A percentile compares a stretch with the other conserved stretches of the same genome.
These are phyloP conservation scores for Berkeleyomyces basicola DNA, from an alignment of 2,329 filamentous ascomycete species.

Conservation along the genomic window DNA sequence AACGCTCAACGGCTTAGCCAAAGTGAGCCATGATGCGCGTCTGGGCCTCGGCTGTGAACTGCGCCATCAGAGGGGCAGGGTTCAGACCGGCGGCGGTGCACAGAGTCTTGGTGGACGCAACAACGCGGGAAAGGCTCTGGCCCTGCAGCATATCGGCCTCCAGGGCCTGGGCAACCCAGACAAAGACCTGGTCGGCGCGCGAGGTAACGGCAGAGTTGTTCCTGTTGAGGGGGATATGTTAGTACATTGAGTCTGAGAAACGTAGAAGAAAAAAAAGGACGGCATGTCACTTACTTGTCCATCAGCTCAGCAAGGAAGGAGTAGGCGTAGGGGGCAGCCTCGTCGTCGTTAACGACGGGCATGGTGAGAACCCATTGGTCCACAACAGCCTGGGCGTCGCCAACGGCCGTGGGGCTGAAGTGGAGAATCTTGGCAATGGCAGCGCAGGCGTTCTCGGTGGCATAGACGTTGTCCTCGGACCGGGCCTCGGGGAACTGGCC, in stretches of 20 bases:
- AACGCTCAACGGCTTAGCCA: conserved; percentile 28
- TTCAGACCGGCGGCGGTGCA: conserved; percentile 59
- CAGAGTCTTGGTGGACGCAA: conserved; percentile 60
- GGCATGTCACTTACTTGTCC: conserved; percentile 54
- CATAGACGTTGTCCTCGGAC: conserved; percentile 86
- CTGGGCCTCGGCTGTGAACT: conserved; percentile 66
- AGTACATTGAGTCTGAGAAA: background rate
- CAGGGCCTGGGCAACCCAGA: conserved; percentile 71
- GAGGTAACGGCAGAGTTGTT: conserved; percentile 68
- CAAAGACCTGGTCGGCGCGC: conserved; percentile 68
- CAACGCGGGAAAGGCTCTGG: conserved; percentile 61
- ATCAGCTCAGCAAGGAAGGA: conserved; percentile 82
- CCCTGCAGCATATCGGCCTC: conserved; percentile 83
- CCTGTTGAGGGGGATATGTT: conserved; percentile 29
- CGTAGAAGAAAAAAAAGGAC: conserved; percentile 17
- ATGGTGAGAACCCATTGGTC: conserved; percentile 81
- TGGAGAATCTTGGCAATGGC: conserved; percentile 95
- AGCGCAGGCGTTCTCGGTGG: conserved; percentile 92
- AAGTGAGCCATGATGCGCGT: conserved; percentile 66
- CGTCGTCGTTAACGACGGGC: conserved; percentile 86
- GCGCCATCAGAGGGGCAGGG: conserved; percentile 55
- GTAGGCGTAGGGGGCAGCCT: conserved; percentile 92
- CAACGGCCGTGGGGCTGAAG: conserved; percentile 64
- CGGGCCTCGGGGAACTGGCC: conserved; percentile 67
- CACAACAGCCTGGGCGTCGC: conserved; percentile 58